Evolutionary conservation across 2,329 filamentous ascomycete genomes (phyloP), one percentile per base, ranked within the genome.

Genomic region (Alternaria angustiovoidea): DNA sequence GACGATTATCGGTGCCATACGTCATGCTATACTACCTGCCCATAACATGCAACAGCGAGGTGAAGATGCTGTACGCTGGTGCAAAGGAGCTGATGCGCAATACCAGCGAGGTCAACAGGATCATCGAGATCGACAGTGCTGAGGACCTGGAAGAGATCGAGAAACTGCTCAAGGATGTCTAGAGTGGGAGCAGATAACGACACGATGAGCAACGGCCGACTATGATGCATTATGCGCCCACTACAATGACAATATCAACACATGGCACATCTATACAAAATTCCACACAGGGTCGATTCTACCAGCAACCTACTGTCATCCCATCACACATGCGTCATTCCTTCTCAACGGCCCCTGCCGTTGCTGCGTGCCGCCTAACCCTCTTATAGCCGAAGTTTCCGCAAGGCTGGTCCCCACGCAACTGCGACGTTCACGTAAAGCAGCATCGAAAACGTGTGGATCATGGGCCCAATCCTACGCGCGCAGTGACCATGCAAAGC

Each of bases 61-160:
- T 91, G 75, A 88, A 92, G 69, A 98, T 98, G 95, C 83, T 95
- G 76, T 99, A 98, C 78, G 95, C 95, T 30, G 91, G 94, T 39
- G 95, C 95, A 43, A 97, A 97, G 81, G 95, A 99, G 82, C 81
- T 98, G 78, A 93, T 98, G 90, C 88, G 94, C 66, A 96, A 92
- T 75, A 96, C 92, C 55, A 92, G 92, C 60, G 93, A 97, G 81
- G 94, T 93, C n/a, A 90, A 91, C 54, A 88, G 87, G 68, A 90
- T 98, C 26, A 87, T 99, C 63, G 94, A 98, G 79, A 88, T 98
- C 49, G 88, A 91, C 69, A 89, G 87, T 20, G 86, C 87, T 4
- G 93, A 96, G 55, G 94, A 97, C 55, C 76, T 98, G 69, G 88
- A 91, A 66, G 89, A 90, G n/a, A 88, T 98, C 64, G 91, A 94